Conservation (phyloP, 495 filamentous ascomycete genomes). For the Podospora anserina region DNA sequence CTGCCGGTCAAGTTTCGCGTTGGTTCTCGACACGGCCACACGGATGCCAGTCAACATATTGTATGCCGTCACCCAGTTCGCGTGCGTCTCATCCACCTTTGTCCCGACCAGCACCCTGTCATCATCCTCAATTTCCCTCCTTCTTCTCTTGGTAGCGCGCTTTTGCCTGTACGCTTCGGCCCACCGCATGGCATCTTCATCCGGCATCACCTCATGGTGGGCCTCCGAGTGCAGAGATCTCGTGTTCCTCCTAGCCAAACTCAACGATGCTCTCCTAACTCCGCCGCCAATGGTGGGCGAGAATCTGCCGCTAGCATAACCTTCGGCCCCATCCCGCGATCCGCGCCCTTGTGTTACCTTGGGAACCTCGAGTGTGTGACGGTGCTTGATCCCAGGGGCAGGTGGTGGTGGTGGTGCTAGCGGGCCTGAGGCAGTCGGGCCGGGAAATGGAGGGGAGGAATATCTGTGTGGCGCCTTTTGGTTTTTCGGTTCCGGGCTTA, state of each 20-base stretch:
- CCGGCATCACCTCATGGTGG: constrained; percentile 71
- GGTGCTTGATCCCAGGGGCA: constrained; percentile 61
- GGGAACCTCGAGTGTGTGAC: constrained; percentile 89
- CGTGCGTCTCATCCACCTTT: constrained; percentile 95
- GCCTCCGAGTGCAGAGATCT: constrained; percentile 80
- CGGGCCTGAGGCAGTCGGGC: constrained; percentile 43
- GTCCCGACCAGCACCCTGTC: constrained; percentile 94
- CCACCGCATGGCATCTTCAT: constrained; percentile 86
- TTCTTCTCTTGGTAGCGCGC: constrained; percentile 74
- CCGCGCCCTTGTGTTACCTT: constrained; percentile 48
- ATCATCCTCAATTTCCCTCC: constrained; percentile 87
- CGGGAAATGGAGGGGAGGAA: constrained; percentile 67
- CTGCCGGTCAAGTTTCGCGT: constrained; percentile 90
- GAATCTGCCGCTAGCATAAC: constrained; percentile 71
- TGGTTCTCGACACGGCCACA: constrained; percentile 92
- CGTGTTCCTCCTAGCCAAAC: constrained; percentile 73
- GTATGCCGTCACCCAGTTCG: constrained; percentile 97
- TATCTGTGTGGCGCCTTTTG: constrained; percentile 58
- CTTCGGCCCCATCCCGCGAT: constrained; percentile 60
- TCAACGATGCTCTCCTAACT: constrained; percentile 74
- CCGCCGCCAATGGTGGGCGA: constrained; percentile 66
- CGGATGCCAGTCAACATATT: constrained; percentile 99
- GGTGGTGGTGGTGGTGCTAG: constrained; percentile 46
- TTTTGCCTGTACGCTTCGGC: constrained; percentile 89
- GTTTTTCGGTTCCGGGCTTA: constrained; percentile 41